These are phyloP conservation scores for Alternaria gaisen DNA, from an alignment of 2,329 filamentous ascomycete genomes.

Conservation along the genomic window DNA sequence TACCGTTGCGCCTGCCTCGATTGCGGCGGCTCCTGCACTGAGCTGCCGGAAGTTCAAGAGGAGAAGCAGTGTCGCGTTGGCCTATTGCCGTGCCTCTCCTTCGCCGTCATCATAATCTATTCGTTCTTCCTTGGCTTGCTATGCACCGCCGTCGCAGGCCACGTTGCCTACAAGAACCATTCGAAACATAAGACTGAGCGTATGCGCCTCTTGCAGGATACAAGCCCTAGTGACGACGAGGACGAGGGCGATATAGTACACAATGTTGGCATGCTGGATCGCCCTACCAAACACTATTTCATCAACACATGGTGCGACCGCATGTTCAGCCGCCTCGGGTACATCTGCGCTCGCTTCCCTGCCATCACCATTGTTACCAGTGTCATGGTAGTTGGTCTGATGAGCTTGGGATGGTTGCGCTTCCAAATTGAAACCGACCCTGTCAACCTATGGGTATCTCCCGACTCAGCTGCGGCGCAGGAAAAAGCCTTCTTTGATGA, in stretches of 20 bases:
- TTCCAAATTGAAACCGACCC: constrained; percentile 93
- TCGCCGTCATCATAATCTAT: constrained; percentile 89
- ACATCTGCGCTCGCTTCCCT: constrained; percentile 82
- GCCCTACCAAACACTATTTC: constrained; percentile 79
- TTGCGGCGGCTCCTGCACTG: constrained; percentile 85
- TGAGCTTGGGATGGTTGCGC: constrained; percentile 87
- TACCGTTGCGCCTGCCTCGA: constrained; percentile 95
- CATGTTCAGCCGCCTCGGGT: constrained; percentile 81
- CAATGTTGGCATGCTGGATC: constrained; percentile 78
- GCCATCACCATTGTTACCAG: constrained; percentile 81
- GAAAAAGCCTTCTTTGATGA: constrained; percentile 94
- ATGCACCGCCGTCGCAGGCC: constrained; percentile 72
- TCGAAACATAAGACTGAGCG: constrained; percentile 79
- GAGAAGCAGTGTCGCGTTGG: constrained; percentile 82
- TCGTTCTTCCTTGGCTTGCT: constrained; percentile 75
- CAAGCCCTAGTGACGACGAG: constrained; percentile 86
- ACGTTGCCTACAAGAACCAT: constrained; percentile 78
- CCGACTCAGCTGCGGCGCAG: constrained; percentile 85
- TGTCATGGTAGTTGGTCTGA: constrained; percentile 75
- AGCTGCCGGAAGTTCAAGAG: constrained; percentile 77
- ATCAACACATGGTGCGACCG: constrained; percentile 85
- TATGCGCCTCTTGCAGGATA: constrained; percentile 85
- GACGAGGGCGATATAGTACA: constrained; percentile 88
- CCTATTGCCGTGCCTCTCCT: constrained; percentile 88
- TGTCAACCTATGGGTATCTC: constrained; percentile 95